A percentile compares a stretch with the other conserved stretches of the same genome.
Evolutionary conservation across 2,329 filamentous ascomycete genomes (phyloP).

Genomic region (Alternaria conjuncta): DNA sequence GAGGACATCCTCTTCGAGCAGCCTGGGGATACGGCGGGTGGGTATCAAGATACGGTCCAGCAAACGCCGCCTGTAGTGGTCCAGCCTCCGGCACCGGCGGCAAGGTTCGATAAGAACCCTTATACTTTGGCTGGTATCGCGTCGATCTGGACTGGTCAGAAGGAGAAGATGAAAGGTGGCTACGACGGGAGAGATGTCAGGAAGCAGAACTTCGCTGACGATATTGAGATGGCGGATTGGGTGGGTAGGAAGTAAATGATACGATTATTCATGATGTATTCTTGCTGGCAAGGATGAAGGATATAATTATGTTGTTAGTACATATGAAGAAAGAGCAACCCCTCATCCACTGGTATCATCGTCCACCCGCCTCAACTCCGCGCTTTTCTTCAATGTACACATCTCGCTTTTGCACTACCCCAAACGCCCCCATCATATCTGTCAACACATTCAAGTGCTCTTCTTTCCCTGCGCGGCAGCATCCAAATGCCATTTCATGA

Average conservation of each 20-base stretch:
- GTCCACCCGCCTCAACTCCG: not conserved
- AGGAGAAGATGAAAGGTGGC: not conserved
- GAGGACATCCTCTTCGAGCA: not conserved
- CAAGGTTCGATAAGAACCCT: constrained; percentile 1
- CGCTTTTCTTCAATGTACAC: not conserved
- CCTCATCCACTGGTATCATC: not conserved
- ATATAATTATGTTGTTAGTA: not conserved
- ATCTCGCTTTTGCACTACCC: not conserved
- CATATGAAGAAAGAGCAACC: not conserved
- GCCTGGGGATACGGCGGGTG: not conserved
- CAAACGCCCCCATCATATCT: not conserved
- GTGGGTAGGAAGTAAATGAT: not conserved
- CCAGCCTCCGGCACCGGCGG: not conserved
- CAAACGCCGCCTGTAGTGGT: not conserved
- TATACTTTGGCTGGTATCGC: constrained; percentile 2
- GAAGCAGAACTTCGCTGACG: not conserved
- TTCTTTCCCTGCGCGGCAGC: constrained; percentile 4
- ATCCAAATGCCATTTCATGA: constrained; percentile 83
- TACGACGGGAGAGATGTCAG: constrained; percentile 1
- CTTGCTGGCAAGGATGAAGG: not conserved
- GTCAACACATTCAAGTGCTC: not conserved
- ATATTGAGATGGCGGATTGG: not conserved
- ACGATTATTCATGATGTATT: not conserved
- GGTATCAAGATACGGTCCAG: not conserved
- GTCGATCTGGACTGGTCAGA: constrained; percentile 2